Conservation (phyloP, 495 filamentous ascomycete species). For the Bathelium albidoporum region DNA sequence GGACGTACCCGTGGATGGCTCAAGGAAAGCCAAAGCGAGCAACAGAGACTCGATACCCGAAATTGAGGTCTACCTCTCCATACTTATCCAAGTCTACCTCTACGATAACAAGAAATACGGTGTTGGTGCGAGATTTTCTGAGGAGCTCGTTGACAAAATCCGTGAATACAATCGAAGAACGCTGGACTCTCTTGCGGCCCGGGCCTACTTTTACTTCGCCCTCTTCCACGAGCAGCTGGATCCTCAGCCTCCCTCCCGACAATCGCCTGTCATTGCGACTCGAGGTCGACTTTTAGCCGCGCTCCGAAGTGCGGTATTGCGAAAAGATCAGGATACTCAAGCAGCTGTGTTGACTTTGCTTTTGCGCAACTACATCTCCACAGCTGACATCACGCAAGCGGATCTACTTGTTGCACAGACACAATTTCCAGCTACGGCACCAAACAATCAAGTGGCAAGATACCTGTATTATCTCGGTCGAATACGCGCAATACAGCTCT, state of each 20-base stretch:
- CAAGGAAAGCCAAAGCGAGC: conserved; percentile 51
- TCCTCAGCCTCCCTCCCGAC: conserved; percentile 76
- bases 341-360: conserved; percentile 89
- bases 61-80: conserved; percentile 81
- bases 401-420: conserved; percentile 93
- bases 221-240: conserved; percentile 84
- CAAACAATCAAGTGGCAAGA: conserved; percentile 94
- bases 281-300: conserved; percentile 79
- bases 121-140: conserved; percentile 73
- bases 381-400: conserved; percentile 93
- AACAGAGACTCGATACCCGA: conserved; percentile 51
- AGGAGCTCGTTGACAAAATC: conserved; percentile 66
- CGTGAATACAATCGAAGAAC: conserved; percentile 87
- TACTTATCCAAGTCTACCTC: conserved; percentile 80
- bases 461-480: conserved; percentile 95
- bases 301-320: conserved; percentile 81
- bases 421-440: conserved; percentile 81
- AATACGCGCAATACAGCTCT: conserved; percentile 89
- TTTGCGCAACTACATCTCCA: conserved; percentile 90
- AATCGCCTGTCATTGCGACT: conserved; percentile 72
- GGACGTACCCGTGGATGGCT: conserved; percentile 27
- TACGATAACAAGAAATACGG: conserved; percentile 73
- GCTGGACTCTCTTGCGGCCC: conserved; percentile 83
- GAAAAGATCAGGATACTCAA: conserved; percentile 93
- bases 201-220: conserved; percentile 95